phyloP scores from a whole-genome alignment of 352 stramenopile genomes.

The Globisporangium paroecandrum region DNA sequence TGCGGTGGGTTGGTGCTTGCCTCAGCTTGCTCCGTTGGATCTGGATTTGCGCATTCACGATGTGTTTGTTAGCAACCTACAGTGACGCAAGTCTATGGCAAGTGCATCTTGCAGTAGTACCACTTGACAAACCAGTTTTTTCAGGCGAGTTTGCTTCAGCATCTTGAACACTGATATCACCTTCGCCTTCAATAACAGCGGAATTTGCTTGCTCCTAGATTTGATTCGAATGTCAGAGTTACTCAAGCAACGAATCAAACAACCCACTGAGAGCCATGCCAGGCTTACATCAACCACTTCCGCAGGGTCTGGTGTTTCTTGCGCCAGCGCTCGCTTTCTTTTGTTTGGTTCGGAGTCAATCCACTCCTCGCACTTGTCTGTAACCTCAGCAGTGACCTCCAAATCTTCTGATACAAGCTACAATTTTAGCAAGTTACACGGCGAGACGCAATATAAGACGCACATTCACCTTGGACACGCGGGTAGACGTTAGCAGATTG shows the following conservation, averaged over 20 bases:
- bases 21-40: neutral
- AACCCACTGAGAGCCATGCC: neutral
- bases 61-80: neutral
- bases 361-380: conserved; percentile 28
- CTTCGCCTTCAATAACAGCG: neutral
- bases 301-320: neutral
- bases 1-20: neutral
- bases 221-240: neutral
- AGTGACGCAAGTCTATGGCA: neutral
- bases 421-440: neutral
- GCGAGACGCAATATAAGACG: neutral
- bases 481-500: conserved; percentile 24
- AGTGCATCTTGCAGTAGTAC: neutral
- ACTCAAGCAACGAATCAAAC: neutral
- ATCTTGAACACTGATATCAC: conserved; percentile 1
- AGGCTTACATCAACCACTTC: neutral
- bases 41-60: neutral
- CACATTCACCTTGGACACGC: conserved; percentile 15
- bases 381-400: conserved; percentile 15
- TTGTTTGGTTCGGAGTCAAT: conserved; percentile 35
- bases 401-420: conserved; percentile 7
- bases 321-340: conserved; percentile 27
- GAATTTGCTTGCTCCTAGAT: neutral
- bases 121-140: neutral
- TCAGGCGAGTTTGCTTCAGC: neutral